Base-by-base conservation (phyloP, 805 yeast species). In the Pichia phayaonensis region DNA sequence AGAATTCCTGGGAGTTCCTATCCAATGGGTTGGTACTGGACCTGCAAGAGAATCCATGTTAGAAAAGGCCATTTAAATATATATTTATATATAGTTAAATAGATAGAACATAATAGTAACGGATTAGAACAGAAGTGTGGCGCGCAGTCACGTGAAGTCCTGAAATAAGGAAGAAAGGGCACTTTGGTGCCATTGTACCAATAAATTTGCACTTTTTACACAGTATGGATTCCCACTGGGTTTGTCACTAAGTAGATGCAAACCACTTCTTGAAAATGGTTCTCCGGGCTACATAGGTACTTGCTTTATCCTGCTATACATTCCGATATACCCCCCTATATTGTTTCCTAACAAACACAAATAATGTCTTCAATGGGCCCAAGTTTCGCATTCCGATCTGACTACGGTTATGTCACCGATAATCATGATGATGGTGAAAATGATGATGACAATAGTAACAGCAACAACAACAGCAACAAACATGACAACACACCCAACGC, bases 1-100 rank as follows among this genome's bases (percentile, higher is more conserved):
- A 72, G 84, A 89, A 56, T 90, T 77, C 63, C 74, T 90, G 55
- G 76, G 77, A 45, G 92, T 88, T 52, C 96, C 95, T 50, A 78
- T 94, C 56, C 86, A 85, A 68, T 94, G 97, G 97, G 94, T 94
- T 55, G 99, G 99, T 66, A 94, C 96, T 51, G 99, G 99, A 56
- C 97, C 99, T 56, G 96, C 89, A 48, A 86, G 98, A 74, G 95
- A 86, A 51, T 82, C 90, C 38, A 90, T 90, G 97, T 76, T 90
- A 60, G 81, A 80, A 59, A 84, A 81, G 67, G 40, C 48, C 18
- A 47, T 51, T 44, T 53, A 46, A 39, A 34, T 8, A 31, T 22
- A 16, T 31, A 11, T 23, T 2, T 27, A 21, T 2, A 23, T 45
- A 18, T 43, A 43, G n/a, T 18, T n/a, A n/a, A n/a, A n/a, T n/a